These are phyloP conservation scores for Carex cristatella DNA, from an alignment of 176 grass and related monocot genomes.

Conservation along the genomic window DNA sequence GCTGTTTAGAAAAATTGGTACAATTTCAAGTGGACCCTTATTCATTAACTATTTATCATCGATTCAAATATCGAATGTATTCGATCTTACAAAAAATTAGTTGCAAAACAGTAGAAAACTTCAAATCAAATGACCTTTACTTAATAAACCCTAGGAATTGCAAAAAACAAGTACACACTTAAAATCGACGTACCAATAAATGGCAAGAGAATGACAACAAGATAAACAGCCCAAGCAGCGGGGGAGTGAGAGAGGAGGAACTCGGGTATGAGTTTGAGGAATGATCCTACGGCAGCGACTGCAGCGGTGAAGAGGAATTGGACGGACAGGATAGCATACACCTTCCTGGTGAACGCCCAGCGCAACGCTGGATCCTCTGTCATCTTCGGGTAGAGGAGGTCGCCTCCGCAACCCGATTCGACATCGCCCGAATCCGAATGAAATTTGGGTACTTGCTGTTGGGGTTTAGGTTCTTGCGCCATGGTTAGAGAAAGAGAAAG, in stretches of 20 bases:
- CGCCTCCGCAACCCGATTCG: neutral
- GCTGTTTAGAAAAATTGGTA: no score
- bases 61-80: no score
- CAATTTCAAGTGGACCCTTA: no score
- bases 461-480: neutral
- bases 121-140: no score
- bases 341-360: slow-evolving; percentile 64
- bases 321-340: slow-evolving; percentile 39
- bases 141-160: no score
- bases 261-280: slow-evolving; percentile 27
- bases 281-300: slow-evolving; percentile 19
- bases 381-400: slow-evolving; percentile 22
- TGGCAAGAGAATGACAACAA: slow-evolving; percentile 38
- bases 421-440: neutral
- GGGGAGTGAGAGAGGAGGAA: slow-evolving; percentile 19
- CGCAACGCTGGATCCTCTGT: slow-evolving; percentile 47
- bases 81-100: no score
- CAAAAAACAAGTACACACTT: no score
- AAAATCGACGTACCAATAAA: slow-evolving; percentile 20
- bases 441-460: neutral
- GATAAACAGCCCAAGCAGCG: slow-evolving; percentile 23
- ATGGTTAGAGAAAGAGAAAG: neutral
- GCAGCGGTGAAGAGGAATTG: slow-evolving; percentile 43
- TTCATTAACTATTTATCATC: no score
- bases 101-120: no score